These are phyloP conservation scores for Thielaviopsis euricoi DNA, from an alignment of 2,329 filamentous ascomycete species.

Conservation along the genomic window DNA sequence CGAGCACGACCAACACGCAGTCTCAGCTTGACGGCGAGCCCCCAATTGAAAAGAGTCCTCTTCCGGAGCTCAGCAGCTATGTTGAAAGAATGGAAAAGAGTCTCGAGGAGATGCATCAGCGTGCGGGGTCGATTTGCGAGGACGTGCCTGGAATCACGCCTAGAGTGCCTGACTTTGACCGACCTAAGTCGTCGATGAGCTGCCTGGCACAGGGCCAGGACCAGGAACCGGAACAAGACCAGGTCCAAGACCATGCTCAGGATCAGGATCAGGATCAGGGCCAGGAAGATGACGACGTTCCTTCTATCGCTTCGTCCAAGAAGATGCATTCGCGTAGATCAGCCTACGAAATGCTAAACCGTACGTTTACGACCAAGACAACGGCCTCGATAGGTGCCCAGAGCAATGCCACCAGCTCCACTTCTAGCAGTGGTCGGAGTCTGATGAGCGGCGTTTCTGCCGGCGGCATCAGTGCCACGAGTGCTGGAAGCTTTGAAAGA, in stretches of 20 bases:
- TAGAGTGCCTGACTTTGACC: slow-evolving; percentile 26
- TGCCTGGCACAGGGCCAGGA: slow-evolving; percentile 19
- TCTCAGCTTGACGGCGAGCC: slow-evolving; percentile 2
- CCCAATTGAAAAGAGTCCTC: slow-evolving; percentile 23
- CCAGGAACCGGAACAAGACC: too few species aligned
- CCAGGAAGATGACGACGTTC: slow-evolving; percentile 1
- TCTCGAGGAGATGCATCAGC: slow-evolving; percentile 52
- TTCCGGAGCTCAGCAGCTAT: slow-evolving; percentile 67
- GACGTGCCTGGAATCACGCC: slow-evolving; percentile 36
- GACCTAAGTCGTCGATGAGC: slow-evolving; percentile 42
- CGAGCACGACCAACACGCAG: slow-evolving; percentile 18
- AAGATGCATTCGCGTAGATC: slow-evolving; percentile 52
- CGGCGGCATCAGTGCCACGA: slow-evolving; percentile 81
- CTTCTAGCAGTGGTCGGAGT: slow-evolving; percentile 64
- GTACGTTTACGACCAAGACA: slow-evolving; percentile 80
- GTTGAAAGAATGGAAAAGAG: slow-evolving; percentile 84
- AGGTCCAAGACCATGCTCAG: too few species aligned
- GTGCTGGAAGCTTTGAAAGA: slow-evolving; percentile 80
- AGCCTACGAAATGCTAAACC: slow-evolving; percentile 63
- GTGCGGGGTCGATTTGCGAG: slow-evolving; percentile 29
- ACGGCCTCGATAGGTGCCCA: slow-evolving; percentile 57
- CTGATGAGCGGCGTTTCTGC: slow-evolving; percentile 91
- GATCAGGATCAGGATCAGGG: too few species aligned
- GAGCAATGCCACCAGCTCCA: slow-evolving; percentile 58
- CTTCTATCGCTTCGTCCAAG: slow-evolving; percentile 12